Evolutionary conservation across 331 rosid genomes (phyloP).

Genomic region (Quercus tomentella): DNA sequence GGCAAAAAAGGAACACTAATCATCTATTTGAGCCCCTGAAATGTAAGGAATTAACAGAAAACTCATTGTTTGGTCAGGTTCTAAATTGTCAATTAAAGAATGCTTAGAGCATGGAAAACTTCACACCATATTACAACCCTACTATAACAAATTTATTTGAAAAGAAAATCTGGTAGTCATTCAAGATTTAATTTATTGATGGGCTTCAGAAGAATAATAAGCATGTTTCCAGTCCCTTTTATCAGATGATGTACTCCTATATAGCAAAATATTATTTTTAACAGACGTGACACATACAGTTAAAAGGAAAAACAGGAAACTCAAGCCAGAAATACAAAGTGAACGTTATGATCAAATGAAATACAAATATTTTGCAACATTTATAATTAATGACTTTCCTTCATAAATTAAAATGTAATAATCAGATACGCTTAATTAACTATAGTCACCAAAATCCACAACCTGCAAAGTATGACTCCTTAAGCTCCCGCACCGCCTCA

Average conservation of each 20-base stretch:
- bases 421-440: not conserved
- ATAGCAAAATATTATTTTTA: no score
- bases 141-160: not conserved
- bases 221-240: not conserved
- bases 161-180: not conserved
- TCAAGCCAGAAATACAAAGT: not conserved
- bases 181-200: not conserved
- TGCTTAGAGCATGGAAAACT: not conserved
- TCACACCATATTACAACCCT: not conserved
- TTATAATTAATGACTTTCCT: not conserved
- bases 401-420: not conserved
- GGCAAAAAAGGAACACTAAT: no score
- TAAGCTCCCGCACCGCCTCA: constrained; percentile 59
- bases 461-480: constrained; percentile 52
- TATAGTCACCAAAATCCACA: not conserved
- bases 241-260: not conserved
- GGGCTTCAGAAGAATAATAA: not conserved
- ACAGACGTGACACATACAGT: not conserved
- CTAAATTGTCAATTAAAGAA: no score
- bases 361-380: not conserved
- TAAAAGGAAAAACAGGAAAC: not conserved
- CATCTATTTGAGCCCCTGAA: no score
- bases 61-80: no score
- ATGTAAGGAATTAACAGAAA: no score
- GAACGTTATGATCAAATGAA: not conserved